A percentile compares a stretch with the other conserved stretches of the same genome.
These are phyloP conservation scores for Coccomyxa sp. DNA, from an alignment of 139 green algal genomes.

Conservation along the genomic window DNA sequence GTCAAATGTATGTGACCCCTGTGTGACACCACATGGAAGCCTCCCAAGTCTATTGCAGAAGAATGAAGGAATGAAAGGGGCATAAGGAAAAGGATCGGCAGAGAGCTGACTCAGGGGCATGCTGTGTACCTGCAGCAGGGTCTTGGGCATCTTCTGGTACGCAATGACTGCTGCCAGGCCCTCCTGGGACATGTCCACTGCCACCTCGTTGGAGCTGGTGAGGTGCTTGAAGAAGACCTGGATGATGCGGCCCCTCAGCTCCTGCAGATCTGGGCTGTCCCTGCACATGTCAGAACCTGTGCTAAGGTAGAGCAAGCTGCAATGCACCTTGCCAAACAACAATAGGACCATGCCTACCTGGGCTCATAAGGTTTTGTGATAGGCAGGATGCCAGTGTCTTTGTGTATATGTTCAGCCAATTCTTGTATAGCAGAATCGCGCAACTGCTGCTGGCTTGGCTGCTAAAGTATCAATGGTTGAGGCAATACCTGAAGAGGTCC, in stretches of 20 bases:
- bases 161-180: constrained; percentile 28
- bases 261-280: constrained; percentile 5
- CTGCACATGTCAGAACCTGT: constrained; percentile 10
- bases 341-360: too few relatives aligned
- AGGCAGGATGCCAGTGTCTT: too few relatives aligned
- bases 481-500: constrained; percentile 50
- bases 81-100: not conserved
- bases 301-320: too few relatives aligned
- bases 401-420: too few relatives aligned
- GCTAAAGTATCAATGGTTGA: not conserved
- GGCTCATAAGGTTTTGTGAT: too few relatives aligned
- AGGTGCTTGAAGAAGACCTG: constrained; percentile 63
- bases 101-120: not conserved
- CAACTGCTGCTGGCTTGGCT: not conserved
- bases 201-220: constrained; percentile 26
- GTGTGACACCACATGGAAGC: too few relatives aligned
- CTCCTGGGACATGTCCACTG: constrained; percentile 7
- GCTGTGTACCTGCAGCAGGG: constrained; percentile 38
- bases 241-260: constrained; percentile 54
- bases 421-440: too few relatives aligned
- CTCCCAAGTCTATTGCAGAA: not conserved
- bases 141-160: constrained; percentile 56
- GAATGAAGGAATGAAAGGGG: not conserved
- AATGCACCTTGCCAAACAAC: too few relatives aligned
- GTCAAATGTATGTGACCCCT: too few relatives aligned